A percentile compares a stretch with the other conserved stretches of the same genome.
These are phyloP conservation scores for Aureobasidium mangrovei DNA, from an alignment of 2,329 filamentous ascomycete species.

Conservation along the genomic window DNA sequence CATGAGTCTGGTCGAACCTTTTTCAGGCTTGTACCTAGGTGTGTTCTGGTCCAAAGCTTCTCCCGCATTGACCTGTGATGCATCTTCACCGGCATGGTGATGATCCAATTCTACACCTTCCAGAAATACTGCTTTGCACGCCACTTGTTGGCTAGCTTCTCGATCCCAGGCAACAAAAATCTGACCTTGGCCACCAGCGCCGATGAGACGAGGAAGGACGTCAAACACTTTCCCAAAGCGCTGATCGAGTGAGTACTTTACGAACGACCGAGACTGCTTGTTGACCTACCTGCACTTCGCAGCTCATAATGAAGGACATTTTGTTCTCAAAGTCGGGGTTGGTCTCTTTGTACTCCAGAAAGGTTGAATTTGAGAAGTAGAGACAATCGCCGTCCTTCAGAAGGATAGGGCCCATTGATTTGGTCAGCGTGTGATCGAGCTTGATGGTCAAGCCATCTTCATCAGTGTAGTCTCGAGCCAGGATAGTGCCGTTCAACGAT, in stretches of 20 bases:
- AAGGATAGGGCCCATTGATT: constrained; percentile 30
- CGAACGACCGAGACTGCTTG: not conserved
- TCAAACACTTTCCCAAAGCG: constrained; percentile 41
- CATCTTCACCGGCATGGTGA: not conserved
- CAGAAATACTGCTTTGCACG: constrained; percentile 58
- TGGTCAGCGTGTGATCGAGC: constrained; percentile 18
- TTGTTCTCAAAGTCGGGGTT: not conserved
- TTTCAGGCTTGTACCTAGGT: not conserved
- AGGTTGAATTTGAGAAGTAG: constrained; percentile 23
- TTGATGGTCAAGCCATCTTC: not conserved
- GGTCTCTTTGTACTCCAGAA: not conserved
- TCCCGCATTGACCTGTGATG: not conserved
- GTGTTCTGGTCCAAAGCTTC: not conserved
- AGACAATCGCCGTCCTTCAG: constrained; percentile 38
- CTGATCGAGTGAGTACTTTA: constrained; percentile 16
- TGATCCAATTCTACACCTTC: not conserved
- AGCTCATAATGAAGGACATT: constrained; percentile 1
- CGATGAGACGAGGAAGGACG: constrained; percentile 44
- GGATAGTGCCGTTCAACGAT: constrained; percentile 35
- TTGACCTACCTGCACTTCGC: constrained; percentile 14
- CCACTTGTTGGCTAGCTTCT: constrained; percentile 49
- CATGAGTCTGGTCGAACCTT: not conserved
- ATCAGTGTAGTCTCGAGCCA: constrained; percentile 25
- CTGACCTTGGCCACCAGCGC: constrained; percentile 44
- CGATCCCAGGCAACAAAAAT: constrained; percentile 49